Conservation (phyloP, 306 rosid species). For the Inga laurina region DNA sequence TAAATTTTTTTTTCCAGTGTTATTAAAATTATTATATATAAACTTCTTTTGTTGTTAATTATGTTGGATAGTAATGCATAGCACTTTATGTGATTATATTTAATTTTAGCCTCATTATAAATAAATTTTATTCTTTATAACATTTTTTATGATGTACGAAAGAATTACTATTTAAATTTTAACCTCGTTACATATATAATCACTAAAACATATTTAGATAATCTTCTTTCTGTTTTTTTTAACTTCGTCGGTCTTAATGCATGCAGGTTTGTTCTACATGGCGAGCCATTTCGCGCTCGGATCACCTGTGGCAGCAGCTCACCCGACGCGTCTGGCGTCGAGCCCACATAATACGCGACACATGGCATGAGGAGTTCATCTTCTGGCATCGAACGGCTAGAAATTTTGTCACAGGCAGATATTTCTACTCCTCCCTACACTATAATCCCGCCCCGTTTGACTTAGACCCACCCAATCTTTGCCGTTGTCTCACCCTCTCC, state of each 20-base stretch:
- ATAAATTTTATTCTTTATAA: no score
- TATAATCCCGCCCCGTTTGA: conserved; percentile 40
- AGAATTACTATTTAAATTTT: neutral
- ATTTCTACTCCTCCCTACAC: conserved; percentile 26
- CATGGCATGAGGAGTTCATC: conserved; percentile 68
- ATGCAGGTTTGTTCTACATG: conserved; percentile 86
- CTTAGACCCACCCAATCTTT: conserved; percentile 36
- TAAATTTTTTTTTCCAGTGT: no score
- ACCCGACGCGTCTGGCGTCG: conserved; percentile 67
- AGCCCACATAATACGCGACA: conserved; percentile 30
- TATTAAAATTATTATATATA: no score
- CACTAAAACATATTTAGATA: no score
- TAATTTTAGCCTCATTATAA: no score
- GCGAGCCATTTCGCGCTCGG: conserved; percentile 71
- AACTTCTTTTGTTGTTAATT: neutral
- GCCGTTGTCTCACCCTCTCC: conserved; percentile 77
- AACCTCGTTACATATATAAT: no score
- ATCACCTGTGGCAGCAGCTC: conserved; percentile 61
- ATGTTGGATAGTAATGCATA: no score
- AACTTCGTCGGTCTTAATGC: neutral
- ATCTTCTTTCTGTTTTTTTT: neutral
- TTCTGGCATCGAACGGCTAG: conserved; percentile 72
- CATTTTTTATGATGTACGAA: no score
- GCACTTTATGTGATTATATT: neutral
- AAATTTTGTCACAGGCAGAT: conserved; percentile 42